Evolutionary conservation across 1,284 basidiomycete species (phyloP).

Genomic region (Boletus sp.): DNA sequence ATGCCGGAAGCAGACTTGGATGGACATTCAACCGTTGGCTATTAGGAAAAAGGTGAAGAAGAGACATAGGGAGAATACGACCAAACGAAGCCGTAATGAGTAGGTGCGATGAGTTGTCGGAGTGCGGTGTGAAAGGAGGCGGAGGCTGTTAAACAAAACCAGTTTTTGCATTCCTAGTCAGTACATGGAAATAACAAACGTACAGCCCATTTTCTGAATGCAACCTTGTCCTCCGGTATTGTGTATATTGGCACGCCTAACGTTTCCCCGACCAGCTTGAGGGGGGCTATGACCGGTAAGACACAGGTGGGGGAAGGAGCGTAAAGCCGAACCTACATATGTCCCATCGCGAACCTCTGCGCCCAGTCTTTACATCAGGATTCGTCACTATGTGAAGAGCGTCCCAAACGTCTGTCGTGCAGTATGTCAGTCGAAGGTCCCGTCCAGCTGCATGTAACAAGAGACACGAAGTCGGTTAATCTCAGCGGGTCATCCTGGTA

Average conservation of each 20-base stretch:
- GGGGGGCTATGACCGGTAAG: no score
- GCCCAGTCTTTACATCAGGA: slow-evolving; percentile 47
- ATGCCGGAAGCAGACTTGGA: slow-evolving; percentile 87
- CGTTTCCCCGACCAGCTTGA: slow-evolving; percentile 52
- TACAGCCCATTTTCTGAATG: slow-evolving; percentile 63
- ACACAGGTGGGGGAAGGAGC: not conserved
- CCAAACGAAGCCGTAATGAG: slow-evolving; percentile 94
- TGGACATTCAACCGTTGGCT: slow-evolving; percentile 86
- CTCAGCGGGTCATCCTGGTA: not conserved
- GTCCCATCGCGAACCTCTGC: slow-evolving; percentile 36
- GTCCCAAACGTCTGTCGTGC: slow-evolving; percentile 34
- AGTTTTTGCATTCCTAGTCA: slow-evolving; percentile 18
- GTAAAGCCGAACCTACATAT: slow-evolving; percentile 26
- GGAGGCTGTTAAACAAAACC: slow-evolving; percentile 41
- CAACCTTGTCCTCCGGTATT: slow-evolving; percentile 58
- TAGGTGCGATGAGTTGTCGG: slow-evolving; percentile 50
- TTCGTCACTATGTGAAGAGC: slow-evolving; percentile 47
- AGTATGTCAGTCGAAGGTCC: slow-evolving; percentile 15
- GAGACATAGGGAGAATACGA: slow-evolving; percentile 65
- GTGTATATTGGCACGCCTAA: slow-evolving; percentile 54
- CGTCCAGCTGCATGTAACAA: not conserved
- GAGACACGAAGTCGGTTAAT: not conserved
- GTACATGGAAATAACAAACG: slow-evolving; percentile 15
- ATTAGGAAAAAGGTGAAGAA: slow-evolving; percentile 61
- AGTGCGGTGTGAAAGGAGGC: slow-evolving; percentile 33